phyloP scores from a whole-genome alignment of 2,329 filamentous ascomycete species.

The Knufia fluminis region DNA sequence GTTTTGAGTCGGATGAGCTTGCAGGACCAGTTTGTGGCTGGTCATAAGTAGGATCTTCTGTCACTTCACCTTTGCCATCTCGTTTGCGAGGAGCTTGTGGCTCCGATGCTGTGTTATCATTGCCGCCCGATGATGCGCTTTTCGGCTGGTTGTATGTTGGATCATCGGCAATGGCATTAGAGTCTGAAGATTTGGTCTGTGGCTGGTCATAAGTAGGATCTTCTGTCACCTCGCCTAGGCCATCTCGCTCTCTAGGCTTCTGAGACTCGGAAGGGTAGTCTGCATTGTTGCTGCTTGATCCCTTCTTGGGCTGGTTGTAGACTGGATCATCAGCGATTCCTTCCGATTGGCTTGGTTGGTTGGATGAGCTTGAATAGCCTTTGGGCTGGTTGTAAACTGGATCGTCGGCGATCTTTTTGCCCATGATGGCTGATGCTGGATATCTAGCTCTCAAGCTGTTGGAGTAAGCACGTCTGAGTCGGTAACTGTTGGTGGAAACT shows the following conservation, averaged over 20 bases:
- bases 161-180: not conserved
- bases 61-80: not conserved
- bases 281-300: not conserved
- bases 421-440: not conserved
- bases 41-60: not conserved
- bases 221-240: not conserved
- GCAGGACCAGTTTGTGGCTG: no score
- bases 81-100: not conserved
- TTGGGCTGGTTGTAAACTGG: not conserved
- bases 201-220: no score
- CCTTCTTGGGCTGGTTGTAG: not conserved
- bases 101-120: not conserved
- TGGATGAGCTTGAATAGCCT: no score
- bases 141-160: conserved; percentile 7
- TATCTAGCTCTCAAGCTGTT: not conserved
- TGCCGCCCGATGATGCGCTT: not conserved
- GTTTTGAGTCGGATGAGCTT: no score
- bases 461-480: not conserved
- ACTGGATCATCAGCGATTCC: not conserved
- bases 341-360: no score
- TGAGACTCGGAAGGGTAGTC: not conserved
- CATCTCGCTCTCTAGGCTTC: conserved; percentile 11
- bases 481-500: no score
- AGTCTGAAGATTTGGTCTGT: not conserved
- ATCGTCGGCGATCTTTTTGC: not conserved